Conservation (phyloP, 371 early-diverging fungal species). For the Mortierella sp. region DNA sequence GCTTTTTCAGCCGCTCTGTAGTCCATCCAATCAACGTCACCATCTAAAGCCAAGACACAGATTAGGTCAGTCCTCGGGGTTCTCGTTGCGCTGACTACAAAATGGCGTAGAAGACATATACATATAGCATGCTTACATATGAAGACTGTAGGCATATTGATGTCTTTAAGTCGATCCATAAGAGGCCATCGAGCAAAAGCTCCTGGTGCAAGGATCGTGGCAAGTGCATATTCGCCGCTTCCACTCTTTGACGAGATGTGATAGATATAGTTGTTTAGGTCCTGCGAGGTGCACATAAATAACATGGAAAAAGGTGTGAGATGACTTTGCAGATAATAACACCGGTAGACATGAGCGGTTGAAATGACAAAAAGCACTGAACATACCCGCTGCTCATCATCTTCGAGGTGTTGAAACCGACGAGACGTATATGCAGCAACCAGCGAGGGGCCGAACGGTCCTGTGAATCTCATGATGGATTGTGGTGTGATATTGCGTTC, state of each 20-base stretch:
- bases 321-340: conserved; percentile 21
- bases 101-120: no score
- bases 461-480: conserved; percentile 79
- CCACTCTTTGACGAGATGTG: conserved; percentile 83
- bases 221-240: conserved; percentile 84
- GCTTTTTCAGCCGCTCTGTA: conserved; percentile 77
- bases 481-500: conserved; percentile 83
- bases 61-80: no score
- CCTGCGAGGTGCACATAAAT: conserved; percentile 5
- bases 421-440: conserved; percentile 75
- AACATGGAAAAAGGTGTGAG: conserved; percentile 1
- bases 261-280: conserved; percentile 66
- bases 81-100: no score
- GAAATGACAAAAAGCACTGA: conserved; percentile 62
- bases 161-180: conserved; percentile 67
- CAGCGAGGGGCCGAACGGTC: conserved; percentile 84
- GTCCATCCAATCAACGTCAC: conserved; percentile 92
- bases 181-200: conserved; percentile 89
- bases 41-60: no score
- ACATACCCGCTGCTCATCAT: conserved; percentile 61
- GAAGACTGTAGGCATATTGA: conserved; percentile 85
- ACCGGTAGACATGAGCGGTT: conserved; percentile 5
- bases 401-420: conserved; percentile 74
- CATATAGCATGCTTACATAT: conserved; percentile 74
- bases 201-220: conserved; percentile 78